These are phyloP conservation scores for Elongisporangium undulatum DNA, from an alignment of 352 stramenopile genomes.

Conservation along the genomic window DNA sequence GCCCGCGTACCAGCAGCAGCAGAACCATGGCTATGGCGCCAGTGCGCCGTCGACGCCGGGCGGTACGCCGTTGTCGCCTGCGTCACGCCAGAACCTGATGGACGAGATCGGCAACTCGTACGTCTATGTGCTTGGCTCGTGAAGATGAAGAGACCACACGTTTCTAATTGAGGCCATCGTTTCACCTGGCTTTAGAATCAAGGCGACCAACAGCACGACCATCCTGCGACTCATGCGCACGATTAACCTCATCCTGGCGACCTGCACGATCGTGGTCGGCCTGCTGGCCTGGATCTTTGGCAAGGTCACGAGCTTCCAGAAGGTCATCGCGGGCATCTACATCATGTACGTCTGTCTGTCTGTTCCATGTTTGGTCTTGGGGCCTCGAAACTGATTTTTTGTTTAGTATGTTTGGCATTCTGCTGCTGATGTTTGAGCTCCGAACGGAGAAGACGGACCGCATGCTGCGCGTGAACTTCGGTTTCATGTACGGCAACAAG, in stretches of 20 bases:
- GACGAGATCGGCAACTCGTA: constrained; percentile 73
- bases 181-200: constrained; percentile 34
- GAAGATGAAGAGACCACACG: background rate
- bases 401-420: constrained; percentile 66
- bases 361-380: background rate
- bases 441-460: constrained; percentile 78
- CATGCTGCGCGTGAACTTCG: constrained; percentile 82
- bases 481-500: constrained; percentile 89
- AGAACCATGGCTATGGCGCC: constrained; percentile 10
- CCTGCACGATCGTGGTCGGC: constrained; percentile 59
- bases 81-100: constrained; percentile 68
- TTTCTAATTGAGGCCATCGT: background rate
- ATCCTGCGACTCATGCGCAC: constrained; percentile 79
- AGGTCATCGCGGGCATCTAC: constrained; percentile 82
- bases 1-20: constrained; percentile 31
- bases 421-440: constrained; percentile 82
- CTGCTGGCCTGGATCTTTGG: constrained; percentile 80
- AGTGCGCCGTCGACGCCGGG: constrained; percentile 11
- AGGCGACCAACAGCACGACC: constrained; percentile 75
- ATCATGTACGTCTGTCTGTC: constrained; percentile 64
- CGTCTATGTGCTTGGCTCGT: constrained; percentile 1
- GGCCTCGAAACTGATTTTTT: background rate
- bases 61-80: background rate
- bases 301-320: constrained; percentile 73
- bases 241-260: constrained; percentile 73